Evolutionary conservation across 345 rosid species (phyloP).

Genomic region (Citrus glauca): DNA sequence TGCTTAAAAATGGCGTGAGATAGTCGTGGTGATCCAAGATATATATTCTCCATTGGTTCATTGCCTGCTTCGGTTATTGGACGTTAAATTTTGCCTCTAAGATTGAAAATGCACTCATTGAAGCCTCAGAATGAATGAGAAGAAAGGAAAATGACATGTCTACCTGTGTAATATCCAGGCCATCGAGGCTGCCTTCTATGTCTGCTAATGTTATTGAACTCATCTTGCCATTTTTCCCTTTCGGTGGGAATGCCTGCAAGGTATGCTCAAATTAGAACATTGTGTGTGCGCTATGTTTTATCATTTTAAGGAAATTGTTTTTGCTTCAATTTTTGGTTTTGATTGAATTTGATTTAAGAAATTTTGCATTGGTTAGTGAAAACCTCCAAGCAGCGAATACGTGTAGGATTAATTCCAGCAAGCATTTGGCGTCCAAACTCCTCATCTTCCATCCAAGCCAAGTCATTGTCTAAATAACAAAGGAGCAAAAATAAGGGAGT

Average conservation of each 20-base stretch:
- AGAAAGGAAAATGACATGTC: not conserved
- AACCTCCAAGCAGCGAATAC: slow-evolving; percentile 55
- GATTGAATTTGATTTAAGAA: not conserved
- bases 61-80: slow-evolving; percentile 31
- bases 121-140: not conserved
- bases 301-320: not conserved
- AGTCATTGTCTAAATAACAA: slow-evolving; percentile 32
- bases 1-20: slow-evolving; percentile 46
- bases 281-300: not conserved
- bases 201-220: slow-evolving; percentile 35
- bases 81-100: slow-evolving; percentile 3
- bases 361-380: not conserved
- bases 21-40: slow-evolving; percentile 63
- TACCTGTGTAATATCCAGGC: slow-evolving; percentile 35
- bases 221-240: slow-evolving; percentile 25
- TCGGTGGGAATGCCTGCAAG: slow-evolving; percentile 52
- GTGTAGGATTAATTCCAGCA: slow-evolving; percentile 77
- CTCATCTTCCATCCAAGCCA: slow-evolving; percentile 72
- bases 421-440: slow-evolving; percentile 84
- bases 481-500: not conserved
- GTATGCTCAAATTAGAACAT: not conserved
- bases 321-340: not conserved
- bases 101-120: not conserved
- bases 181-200: slow-evolving; percentile 46
- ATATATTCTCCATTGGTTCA: slow-evolving; percentile 32